Conservation (phyloP, 1,284 basidiomycete genomes). For the Ceratobasidium sp. region DNA sequence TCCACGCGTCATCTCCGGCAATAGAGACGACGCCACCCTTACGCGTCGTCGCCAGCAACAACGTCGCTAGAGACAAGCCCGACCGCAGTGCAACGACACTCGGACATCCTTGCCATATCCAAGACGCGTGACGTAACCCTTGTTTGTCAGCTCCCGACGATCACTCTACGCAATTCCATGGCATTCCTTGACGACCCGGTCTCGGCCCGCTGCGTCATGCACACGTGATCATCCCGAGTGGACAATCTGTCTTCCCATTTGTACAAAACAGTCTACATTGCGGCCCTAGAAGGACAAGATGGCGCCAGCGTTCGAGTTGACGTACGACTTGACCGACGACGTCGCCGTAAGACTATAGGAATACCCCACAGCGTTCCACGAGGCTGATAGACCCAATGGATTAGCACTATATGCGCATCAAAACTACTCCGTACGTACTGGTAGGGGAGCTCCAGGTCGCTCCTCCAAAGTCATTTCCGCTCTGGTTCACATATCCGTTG, state of each 20-base stretch:
- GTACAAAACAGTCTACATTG: no score
- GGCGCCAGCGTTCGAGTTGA: slow-evolving; percentile 31
- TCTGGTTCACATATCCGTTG: slow-evolving; percentile 35
- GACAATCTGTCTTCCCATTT: neutral
- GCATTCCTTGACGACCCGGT: slow-evolving; percentile 22
- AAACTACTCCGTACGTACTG: neutral
- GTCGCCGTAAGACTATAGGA: slow-evolving; percentile 24
- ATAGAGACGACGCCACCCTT: neutral
- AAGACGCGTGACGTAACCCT: slow-evolving; percentile 27
- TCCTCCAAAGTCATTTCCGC: slow-evolving; percentile 39
- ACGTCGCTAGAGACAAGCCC: neutral
- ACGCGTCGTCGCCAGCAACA: slow-evolving; percentile 16
- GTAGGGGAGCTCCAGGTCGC: neutral
- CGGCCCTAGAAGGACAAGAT: slow-evolving; percentile 20
- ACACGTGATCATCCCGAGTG: neutral
- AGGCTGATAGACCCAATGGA: neutral
- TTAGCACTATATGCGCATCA: slow-evolving; percentile 11
- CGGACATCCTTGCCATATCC: slow-evolving; percentile 34
- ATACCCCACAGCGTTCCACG: slow-evolving; percentile 36
- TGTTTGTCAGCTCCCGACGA: slow-evolving; percentile 26
- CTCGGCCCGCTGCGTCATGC: slow-evolving; percentile 14
- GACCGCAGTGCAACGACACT: neutral
- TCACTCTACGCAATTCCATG: slow-evolving; percentile 23
- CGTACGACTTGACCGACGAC: slow-evolving; percentile 10
- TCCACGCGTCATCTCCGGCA: neutral